These are phyloP conservation scores for Flaveria robusta DNA, from an alignment of 129 eudicot species.

Conservation along the genomic window DNA sequence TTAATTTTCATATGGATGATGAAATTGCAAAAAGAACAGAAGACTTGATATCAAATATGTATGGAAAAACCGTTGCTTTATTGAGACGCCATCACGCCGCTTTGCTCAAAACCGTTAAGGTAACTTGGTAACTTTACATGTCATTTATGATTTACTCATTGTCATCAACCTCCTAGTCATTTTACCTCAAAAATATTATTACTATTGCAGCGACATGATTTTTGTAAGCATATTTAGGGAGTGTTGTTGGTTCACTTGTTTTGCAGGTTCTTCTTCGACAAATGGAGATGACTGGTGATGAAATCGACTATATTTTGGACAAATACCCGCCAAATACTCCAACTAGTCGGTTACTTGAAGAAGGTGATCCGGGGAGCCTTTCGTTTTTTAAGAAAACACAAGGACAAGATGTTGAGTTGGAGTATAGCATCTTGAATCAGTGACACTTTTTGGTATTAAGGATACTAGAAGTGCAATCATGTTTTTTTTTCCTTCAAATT, in stretches of 20 bases:
- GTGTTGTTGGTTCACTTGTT: background rate
- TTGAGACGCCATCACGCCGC: slow-evolving; percentile 83
- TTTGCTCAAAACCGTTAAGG: slow-evolving; percentile 91
- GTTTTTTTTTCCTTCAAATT: background rate
- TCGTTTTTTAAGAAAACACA: slow-evolving; percentile 49
- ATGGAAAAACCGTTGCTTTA: slow-evolving; percentile 61
- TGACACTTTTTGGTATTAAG: slow-evolving; percentile 25
- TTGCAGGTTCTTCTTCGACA: slow-evolving; percentile 79
- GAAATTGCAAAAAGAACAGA: slow-evolving; percentile 76
- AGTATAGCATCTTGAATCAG: slow-evolving; percentile 53
- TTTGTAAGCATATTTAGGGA: slow-evolving; percentile 1
- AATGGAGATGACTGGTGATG: slow-evolving; percentile 78
- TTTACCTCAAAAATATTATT: background rate
- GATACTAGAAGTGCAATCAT: background rate
- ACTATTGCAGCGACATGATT: background rate
- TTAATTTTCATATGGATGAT: slow-evolving; percentile 77
- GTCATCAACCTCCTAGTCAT: background rate
- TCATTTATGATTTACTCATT: background rate
- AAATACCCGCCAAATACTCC: slow-evolving; percentile 78
- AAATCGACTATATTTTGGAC: slow-evolving; percentile 64
- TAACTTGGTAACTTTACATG: slow-evolving; percentile 20
- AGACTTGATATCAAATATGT: slow-evolving; percentile 62
- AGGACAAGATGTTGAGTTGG: slow-evolving; percentile 46
- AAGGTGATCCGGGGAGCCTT: slow-evolving; percentile 84
- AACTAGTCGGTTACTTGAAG: slow-evolving; percentile 67